Conservation (phyloP, 2,329 filamentous ascomycete species). For the Ploettnerulaceae sp. region DNA sequence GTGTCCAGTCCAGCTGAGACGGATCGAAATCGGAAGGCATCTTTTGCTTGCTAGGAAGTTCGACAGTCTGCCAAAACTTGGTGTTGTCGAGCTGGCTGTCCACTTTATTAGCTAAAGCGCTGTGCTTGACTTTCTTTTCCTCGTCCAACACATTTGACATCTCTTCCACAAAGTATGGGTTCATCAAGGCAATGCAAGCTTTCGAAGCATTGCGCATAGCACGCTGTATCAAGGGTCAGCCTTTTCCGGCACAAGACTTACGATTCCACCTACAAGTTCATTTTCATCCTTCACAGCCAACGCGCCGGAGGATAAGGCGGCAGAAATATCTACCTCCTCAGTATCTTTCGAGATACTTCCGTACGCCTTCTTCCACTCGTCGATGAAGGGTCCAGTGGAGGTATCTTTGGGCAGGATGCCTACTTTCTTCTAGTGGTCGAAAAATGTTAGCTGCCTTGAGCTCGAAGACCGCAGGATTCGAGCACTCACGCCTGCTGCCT, state of each 20-base stretch:
- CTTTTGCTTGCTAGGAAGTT: conserved; percentile 66
- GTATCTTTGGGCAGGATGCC: conserved; percentile 81
- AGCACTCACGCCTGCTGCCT: conserved; percentile 70
- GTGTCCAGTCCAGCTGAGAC: conserved; percentile 86
- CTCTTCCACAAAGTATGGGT: conserved; percentile 94
- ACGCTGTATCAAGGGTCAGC: conserved; percentile 44
- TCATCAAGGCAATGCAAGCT: conserved; percentile 90
- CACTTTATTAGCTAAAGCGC: conserved; percentile 77
- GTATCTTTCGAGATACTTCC: conserved; percentile 74
- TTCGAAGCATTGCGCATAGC: conserved; percentile 92
- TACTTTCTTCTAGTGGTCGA: conserved; percentile 67
- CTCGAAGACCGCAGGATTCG: not conserved
- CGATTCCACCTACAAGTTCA: conserved; percentile 57
- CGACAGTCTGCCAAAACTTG: conserved; percentile 84
- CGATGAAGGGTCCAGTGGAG: conserved; percentile 81
- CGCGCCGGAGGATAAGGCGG: conserved; percentile 74
- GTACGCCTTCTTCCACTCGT: conserved; percentile 90
- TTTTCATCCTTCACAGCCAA: conserved; percentile 93
- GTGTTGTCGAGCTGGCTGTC: conserved; percentile 86
- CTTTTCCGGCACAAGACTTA: not conserved
- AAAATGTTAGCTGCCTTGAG: conserved; percentile 10
- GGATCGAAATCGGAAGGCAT: conserved; percentile 83
- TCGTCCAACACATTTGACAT: conserved; percentile 95
- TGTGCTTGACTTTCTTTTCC: conserved; percentile 96
- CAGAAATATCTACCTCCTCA: conserved; percentile 81